phyloP scores from a whole-genome alignment of 805 yeast species.

The Yarrowia keelungensis region DNA sequence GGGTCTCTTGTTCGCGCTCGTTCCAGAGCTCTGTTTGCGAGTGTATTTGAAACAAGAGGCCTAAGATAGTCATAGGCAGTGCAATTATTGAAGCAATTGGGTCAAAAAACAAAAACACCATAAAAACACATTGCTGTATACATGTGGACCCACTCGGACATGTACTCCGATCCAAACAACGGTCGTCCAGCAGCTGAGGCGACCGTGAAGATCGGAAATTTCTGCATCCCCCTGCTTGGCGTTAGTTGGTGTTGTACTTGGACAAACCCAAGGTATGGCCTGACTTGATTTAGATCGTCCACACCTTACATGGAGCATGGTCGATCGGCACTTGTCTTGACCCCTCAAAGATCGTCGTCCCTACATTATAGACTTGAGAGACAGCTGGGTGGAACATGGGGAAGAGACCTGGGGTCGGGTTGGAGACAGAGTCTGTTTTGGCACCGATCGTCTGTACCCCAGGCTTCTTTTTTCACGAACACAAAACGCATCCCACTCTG shows the following conservation, averaged over 20 bases:
- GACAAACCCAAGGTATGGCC: neutral
- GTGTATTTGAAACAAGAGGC: no score
- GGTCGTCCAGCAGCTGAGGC: no score
- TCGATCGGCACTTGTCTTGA: conserved; percentile 19
- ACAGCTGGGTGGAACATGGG: conserved; percentile 1
- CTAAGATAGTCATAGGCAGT: no score
- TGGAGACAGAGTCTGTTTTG: neutral
- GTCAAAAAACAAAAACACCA: no score
- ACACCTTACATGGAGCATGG: conserved; percentile 12
- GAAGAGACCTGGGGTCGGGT: neutral
- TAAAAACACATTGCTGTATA: no score
- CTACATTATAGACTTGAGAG: conserved; percentile 14
- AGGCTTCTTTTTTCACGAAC: neutral
- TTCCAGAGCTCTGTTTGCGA: neutral
- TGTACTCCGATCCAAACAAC: no score
- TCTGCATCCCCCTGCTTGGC: conserved; percentile 10
- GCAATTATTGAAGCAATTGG: no score
- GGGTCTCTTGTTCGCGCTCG: conserved; percentile 2
- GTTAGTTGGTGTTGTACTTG: neutral
- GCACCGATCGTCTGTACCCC: neutral
- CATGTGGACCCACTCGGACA: no score
- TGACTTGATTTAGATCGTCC: conserved; percentile 14
- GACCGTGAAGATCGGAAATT: no score
- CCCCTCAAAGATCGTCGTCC: conserved; percentile 33
- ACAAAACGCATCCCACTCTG: neutral